Base-by-base conservation (phyloP, 768 basidiomycete genomes). In the Suillus spraguei region DNA sequence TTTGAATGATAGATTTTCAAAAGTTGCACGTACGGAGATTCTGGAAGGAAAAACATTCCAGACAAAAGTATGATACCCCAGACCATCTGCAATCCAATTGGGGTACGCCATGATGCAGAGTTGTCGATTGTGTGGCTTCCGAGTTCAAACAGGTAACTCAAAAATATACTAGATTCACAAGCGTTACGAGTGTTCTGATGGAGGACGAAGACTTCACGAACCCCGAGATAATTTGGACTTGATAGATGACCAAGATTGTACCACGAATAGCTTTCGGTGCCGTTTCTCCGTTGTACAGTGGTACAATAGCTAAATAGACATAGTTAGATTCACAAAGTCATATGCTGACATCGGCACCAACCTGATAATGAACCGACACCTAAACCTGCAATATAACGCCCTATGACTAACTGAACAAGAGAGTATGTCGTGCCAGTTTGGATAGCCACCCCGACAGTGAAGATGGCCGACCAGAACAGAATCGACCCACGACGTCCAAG, bases 271-370 rank as follows among this genome's bases (percentile, higher is more conserved):
- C 81, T 69, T 91, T 91, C 0, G 91, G 91, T 0, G 90, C 85
- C 0, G 90, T 89, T 75, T 92, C 91, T 44, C 91, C 90, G 66
- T 89, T 91, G 72, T 92, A 92, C 8, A 92, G 83, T 68, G 85
- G 85, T 13, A 86, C 84, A 59, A 86, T 83, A 47, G 82, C 83
- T 83, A 56, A 24, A 67, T 35, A 65, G 49, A 62, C 17, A 14
- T 24, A 41, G 10, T 44, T 4, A 5, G 4, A 36, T 73, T 56
- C 11, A 47, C 28, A 5, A 32, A 5, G 54, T 35, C 17, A 41
- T 10, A 59, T 66, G 32, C 36, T 24, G 6, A 22, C 14, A 42
- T 42, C 32, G 32, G n/a, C 53, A 63, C 75, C n/a, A 68, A 87
- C 87, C 87, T 64, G 85, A 92, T 56, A 92, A 69, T 3, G 91